A percentile compares a stretch with the other conserved stretches of the same genome.
Evolutionary conservation across 805 yeast genomes (phyloP).

Genomic region (Metschnikowia drakensbergensis): DNA sequence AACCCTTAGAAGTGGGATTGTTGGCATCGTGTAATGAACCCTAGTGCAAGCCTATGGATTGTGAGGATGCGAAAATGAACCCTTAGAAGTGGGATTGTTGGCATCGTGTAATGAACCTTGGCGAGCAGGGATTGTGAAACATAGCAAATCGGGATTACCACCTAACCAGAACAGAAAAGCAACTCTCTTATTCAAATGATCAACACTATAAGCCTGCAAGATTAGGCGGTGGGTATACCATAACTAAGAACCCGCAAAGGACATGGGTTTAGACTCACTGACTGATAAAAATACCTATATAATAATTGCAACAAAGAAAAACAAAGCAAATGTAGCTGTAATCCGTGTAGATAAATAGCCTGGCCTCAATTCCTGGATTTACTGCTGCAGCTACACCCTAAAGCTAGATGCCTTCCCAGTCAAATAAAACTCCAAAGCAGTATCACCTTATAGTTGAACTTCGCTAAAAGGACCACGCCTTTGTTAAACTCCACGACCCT

Average conservation of each 20-base stretch:
- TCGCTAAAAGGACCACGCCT: no score
- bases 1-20: conserved; percentile 5
- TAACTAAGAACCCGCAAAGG: background rate
- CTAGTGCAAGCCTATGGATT: background rate
- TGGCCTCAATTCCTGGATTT: no score
- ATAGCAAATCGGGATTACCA: background rate
- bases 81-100: conserved; percentile 2
- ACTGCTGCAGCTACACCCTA: no score
- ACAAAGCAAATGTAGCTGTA: no score
- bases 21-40: background rate
- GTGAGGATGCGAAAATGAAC: background rate
- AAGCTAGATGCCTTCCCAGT: no score
- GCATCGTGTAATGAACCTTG: conserved; percentile 1
- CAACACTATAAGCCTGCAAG: background rate
- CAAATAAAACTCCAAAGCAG: no score
- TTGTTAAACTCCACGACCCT: no score
- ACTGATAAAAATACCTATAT: no score
- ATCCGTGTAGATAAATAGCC: no score
- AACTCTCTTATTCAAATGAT: background rate
- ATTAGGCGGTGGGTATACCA: background rate
- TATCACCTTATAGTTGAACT: background rate
- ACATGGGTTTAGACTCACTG: no score
- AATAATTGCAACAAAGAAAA: no score
- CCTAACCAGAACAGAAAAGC: background rate
- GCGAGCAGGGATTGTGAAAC: background rate